Evolutionary conservation across 2,329 filamentous ascomycete species (phyloP).

Genomic region (Clarireedia hainanense): DNA sequence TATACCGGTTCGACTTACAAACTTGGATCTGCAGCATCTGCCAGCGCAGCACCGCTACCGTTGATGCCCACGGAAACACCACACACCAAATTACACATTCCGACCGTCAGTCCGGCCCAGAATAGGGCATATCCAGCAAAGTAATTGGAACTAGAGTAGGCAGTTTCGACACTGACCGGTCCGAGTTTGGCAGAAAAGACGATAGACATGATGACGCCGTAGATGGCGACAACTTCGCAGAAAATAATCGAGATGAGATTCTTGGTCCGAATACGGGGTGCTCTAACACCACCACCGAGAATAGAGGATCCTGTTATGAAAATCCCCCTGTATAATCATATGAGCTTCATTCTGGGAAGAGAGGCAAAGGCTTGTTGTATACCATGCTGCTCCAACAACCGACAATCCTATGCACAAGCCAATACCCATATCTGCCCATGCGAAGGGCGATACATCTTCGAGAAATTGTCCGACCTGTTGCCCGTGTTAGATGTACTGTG

Average conservation of each 20-base stretch:
- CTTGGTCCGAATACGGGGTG: slow-evolving; percentile 96
- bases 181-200: slow-evolving; percentile 89
- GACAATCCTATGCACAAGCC: slow-evolving; percentile 92
- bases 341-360: slow-evolving; percentile 7
- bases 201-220: slow-evolving; percentile 99
- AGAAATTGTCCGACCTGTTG: slow-evolving; percentile 81
- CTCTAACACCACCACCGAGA: slow-evolving; percentile 90
- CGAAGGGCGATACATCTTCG: slow-evolving; percentile 87
- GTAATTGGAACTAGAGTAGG: slow-evolving; percentile 72
- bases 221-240: slow-evolving; percentile 99
- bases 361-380: slow-evolving; percentile 23
- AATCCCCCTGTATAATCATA: slow-evolving; percentile 66
- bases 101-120: slow-evolving; percentile 91
- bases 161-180: slow-evolving; percentile 51
- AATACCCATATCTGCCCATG: slow-evolving; percentile 87
- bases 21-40: slow-evolving; percentile 85
- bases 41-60: slow-evolving; percentile 89
- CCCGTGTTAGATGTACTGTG: slow-evolving; percentile 5
- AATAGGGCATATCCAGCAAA: slow-evolving; percentile 95
- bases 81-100: slow-evolving; percentile 91
- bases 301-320: slow-evolving; percentile 98
- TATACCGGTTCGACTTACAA: slow-evolving; percentile 55
- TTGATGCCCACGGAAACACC: slow-evolving; percentile 97
- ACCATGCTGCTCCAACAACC: slow-evolving; percentile 97
- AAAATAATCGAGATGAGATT: slow-evolving; percentile 99